A percentile compares a stretch with the other conserved stretches of the same genome.
These are phyloP conservation scores for Telopea speciosissima DNA, from an alignment of 177 flowering plant species.

Conservation along the genomic window DNA sequence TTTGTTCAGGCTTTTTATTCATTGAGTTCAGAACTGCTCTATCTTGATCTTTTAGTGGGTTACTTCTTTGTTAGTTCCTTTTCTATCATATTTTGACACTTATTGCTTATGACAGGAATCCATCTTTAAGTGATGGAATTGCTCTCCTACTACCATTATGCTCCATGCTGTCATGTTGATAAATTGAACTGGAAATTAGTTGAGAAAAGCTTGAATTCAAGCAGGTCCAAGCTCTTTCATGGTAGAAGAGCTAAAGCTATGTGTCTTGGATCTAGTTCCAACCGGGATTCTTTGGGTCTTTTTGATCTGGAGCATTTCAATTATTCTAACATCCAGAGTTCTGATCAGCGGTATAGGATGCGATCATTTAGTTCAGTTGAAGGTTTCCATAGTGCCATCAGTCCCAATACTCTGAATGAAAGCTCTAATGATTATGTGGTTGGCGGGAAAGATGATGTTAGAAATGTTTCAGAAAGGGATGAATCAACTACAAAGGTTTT, in stretches of 20 bases:
- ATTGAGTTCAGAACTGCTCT: neutral
- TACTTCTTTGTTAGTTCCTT: neutral
- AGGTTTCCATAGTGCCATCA: conserved; percentile 15
- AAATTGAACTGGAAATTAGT: conserved; percentile 20
- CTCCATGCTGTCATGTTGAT: conserved; percentile 24
- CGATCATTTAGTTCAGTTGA: conserved; percentile 16
- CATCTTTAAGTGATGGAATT: conserved; percentile 20
- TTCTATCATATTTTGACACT: neutral
- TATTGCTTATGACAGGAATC: neutral
- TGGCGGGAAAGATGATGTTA: conserved; percentile 35
- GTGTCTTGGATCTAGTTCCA: conserved; percentile 11
- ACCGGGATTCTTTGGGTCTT: conserved; percentile 14
- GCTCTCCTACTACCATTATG: conserved; percentile 25
- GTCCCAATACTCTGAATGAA: conserved; percentile 25
- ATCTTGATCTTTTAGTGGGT: neutral
- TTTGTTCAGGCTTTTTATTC: no score
- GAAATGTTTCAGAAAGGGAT: conserved; percentile 25
- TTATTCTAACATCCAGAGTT: conserved; percentile 8
- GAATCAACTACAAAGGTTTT: conserved; percentile 37
- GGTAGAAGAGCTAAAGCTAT: conserved; percentile 19
- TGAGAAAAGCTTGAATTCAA: conserved; percentile 21
- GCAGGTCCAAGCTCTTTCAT: conserved; percentile 19
- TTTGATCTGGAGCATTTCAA: conserved; percentile 1
- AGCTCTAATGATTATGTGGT: conserved; percentile 38
- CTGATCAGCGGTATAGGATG: conserved; percentile 12